Evolutionary conservation across 495 filamentous ascomycete genomes (phyloP), one percentile per base, ranked within the genome.

Genomic region (Lindgomyces ingoldianus): DNA sequence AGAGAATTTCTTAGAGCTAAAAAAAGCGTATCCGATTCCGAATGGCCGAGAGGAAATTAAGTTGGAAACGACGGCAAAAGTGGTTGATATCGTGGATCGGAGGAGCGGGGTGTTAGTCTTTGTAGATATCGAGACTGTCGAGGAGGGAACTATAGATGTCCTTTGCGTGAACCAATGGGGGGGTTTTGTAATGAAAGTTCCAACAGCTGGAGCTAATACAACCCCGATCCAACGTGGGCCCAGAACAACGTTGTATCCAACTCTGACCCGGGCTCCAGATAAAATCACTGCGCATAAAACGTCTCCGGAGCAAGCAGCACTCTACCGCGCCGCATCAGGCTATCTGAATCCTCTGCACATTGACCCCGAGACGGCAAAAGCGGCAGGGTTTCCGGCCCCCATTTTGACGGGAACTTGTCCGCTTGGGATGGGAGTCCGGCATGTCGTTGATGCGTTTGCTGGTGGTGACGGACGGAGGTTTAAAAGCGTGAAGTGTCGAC

Each of bases 1-100:
- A 12, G 64, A 67, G 25, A 57, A 67, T 41, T 67, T 54, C 49
- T 48, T 67, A 18, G 33, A 45, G 12, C 25, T 57, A 2, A 57
- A 60, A 19, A 27, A 33, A 6, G 30, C 36, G 4, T 47, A 30
- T 24, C 57, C 57, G 11, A 41, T 48, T 24, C 57, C 64, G 4
- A 36, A 42, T 11, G 33, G 52, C 1, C 22, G n/a, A n/a, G 47
- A 66, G 19, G 30, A 54, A 53, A 49, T 62, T 12, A 3, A n/a
- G 14, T 27, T 62, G 19, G 39, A 62, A 21, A 62, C 59, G 9
- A 62, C 48, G 48, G 59, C 59, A 8, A 54, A 42, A n/a, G 59
- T 62, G n/a, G 47, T 62, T 12, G 59, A 62, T 26, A 44, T 62
- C 6, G 59, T 62, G 29, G 48, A 42, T 19, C 18, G 59, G 19